Evolutionary conservation across 2,329 filamentous ascomycete genomes (phyloP).

Genomic region (Colletotrichum liaoningense): DNA sequence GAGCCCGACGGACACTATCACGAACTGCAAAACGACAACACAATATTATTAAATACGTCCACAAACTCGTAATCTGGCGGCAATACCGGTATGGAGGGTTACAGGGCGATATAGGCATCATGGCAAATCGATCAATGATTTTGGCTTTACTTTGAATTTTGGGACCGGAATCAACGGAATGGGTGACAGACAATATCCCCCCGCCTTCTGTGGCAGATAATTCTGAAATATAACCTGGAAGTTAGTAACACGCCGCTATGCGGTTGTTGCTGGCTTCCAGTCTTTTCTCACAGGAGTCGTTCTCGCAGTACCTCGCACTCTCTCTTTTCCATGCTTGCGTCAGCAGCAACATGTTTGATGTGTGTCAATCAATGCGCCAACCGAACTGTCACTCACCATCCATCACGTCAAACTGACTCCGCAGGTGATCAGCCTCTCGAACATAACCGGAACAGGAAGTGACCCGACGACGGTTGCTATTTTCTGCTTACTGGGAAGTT

Average conservation of each 20-base stretch:
- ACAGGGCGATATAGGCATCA: slow-evolving; percentile 23
- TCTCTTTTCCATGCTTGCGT: background rate
- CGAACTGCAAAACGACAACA: slow-evolving; percentile 17
- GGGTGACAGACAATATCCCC: slow-evolving; percentile 22
- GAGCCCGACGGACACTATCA: background rate
- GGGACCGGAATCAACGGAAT: slow-evolving; percentile 12
- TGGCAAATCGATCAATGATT: slow-evolving; percentile 29
- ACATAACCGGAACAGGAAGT: background rate
- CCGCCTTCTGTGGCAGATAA: slow-evolving; percentile 28
- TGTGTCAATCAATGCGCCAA: background rate
- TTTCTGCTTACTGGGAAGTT: background rate
- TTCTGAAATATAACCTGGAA: slow-evolving; percentile 29
- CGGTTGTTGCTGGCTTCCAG: background rate
- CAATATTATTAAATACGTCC: slow-evolving; percentile 7
- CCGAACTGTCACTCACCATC: slow-evolving; percentile 3
- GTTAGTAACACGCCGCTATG: background rate
- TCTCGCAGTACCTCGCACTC: background rate
- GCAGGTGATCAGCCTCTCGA: background rate
- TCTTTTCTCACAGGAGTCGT: background rate
- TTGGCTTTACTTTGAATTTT: slow-evolving; percentile 10
- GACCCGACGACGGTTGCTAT: slow-evolving; percentile 19
- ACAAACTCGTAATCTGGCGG: slow-evolving; percentile 25
- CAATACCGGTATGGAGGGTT: slow-evolving; percentile 9
- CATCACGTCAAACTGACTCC: slow-evolving; percentile 8
- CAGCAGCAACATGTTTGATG: background rate